Conservation (phyloP, 2,329 filamentous ascomycete genomes). For the Clarireedia monteithiana region DNA sequence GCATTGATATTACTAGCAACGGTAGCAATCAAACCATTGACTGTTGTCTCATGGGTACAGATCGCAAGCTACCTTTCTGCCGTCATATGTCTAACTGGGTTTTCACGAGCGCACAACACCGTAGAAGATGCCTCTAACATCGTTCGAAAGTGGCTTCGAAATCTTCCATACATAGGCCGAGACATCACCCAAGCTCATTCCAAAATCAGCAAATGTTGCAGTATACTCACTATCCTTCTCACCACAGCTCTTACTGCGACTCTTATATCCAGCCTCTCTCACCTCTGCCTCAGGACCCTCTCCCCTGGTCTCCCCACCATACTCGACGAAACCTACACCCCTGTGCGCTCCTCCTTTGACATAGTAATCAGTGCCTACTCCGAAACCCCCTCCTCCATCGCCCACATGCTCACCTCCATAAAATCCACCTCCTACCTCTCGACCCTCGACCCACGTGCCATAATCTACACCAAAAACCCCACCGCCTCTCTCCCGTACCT, state of each 20-base stretch:
- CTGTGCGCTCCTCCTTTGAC: conserved; percentile 18
- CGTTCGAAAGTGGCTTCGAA: conserved; percentile 4
- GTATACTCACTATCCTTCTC: no score
- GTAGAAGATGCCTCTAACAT: background rate
- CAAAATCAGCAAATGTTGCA: no score
- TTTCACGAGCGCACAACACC: background rate
- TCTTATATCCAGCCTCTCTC: no score
- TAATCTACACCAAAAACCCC: conserved; percentile 24
- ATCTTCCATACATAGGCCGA: conserved; percentile 3
- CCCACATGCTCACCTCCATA: conserved; percentile 16
- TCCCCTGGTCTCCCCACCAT: conserved; percentile 3
- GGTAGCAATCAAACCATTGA: conserved; percentile 14
- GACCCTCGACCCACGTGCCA: conserved; percentile 14
- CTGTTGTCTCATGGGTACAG: conserved; percentile 17
- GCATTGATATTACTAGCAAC: conserved; percentile 12
- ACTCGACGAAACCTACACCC: conserved; percentile 15
- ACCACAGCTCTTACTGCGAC: no score
- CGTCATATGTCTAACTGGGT: background rate
- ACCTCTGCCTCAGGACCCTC: background rate
- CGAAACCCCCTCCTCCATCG: conserved; percentile 18
- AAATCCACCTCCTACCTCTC: conserved; percentile 17
- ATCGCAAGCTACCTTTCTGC: conserved; percentile 12
- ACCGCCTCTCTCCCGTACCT: conserved; percentile 12
- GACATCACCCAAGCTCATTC: background rate
- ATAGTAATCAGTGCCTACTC: conserved; percentile 25